Evolutionary conservation across 352 stramenopile species (phyloP).

Genomic region (Phytophthora hybrid): DNA sequence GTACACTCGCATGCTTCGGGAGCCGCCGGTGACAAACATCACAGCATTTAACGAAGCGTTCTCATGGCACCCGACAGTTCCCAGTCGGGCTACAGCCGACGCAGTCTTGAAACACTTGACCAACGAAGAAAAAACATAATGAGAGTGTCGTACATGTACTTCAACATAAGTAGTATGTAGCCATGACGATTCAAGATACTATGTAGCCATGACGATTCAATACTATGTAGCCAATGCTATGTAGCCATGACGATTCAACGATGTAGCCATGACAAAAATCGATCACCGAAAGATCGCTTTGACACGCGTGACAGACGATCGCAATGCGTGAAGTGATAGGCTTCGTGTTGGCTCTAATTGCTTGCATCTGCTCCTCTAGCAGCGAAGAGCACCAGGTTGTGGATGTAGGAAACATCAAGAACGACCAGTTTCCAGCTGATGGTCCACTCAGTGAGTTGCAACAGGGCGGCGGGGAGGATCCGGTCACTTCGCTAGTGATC

Average conservation of each 20-base stretch:
- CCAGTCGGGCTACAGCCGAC: background rate
- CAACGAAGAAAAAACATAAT: background rate
- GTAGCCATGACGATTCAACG: no score
- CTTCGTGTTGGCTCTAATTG: background rate
- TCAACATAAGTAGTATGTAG: no score
- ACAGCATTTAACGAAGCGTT: background rate
- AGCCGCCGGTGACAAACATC: background rate
- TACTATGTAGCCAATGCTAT: no score
- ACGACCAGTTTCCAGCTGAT: background rate
- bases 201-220: no score
- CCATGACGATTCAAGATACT: no score
- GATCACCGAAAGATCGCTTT: conserved; percentile 24
- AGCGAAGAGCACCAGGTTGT: background rate
- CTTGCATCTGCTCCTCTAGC: background rate
- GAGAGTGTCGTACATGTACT: no score
- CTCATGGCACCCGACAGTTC: background rate
- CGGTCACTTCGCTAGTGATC: conserved; percentile 2
- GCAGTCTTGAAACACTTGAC: background rate
- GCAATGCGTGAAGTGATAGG: background rate
- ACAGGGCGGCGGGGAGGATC: background rate
- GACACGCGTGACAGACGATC: conserved; percentile 42
- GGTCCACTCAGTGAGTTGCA: background rate
- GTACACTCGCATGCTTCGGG: background rate
- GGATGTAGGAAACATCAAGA: conserved; percentile 19
- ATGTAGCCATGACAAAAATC: background rate